Evolutionary conservation across 352 stramenopile genomes (phyloP).

Genomic region (Ophiocytium majus): DNA sequence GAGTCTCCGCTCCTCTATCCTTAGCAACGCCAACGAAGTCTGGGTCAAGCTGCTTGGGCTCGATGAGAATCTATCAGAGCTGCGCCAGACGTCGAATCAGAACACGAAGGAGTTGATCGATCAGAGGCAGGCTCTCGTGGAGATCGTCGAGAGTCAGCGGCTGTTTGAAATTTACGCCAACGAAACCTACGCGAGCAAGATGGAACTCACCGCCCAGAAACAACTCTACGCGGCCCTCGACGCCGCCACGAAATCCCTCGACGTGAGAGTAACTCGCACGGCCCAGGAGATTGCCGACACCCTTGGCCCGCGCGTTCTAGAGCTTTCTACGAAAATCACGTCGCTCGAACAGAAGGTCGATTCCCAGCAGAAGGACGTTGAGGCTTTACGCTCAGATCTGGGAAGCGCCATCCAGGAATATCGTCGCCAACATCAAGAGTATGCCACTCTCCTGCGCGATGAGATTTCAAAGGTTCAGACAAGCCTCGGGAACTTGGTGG

Average conservation of each 20-base stretch:
- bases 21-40: not conserved
- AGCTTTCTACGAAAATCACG: not conserved
- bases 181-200: slow-evolving; percentile 5
- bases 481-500: not conserved
- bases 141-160: not conserved
- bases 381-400: not conserved
- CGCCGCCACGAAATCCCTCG: not conserved
- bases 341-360: not conserved
- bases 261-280: not conserved
- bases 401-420: not conserved
- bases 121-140: not conserved
- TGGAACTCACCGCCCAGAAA: not conserved
- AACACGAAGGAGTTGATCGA: not conserved
- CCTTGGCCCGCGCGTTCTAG: not conserved
- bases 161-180: not conserved
- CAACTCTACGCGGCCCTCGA: not conserved
- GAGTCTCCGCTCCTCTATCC: not conserved
- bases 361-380: not conserved
- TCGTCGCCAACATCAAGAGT: not conserved
- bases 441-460: not conserved
- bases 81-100: not conserved
- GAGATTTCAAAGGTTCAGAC: not conserved
- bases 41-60: not conserved
- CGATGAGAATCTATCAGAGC: slow-evolving; percentile 1
- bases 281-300: not conserved